Base-by-base conservation (phyloP, 2,329 filamentous ascomycete genomes). In the Trichoderma pleuroti region DNA sequence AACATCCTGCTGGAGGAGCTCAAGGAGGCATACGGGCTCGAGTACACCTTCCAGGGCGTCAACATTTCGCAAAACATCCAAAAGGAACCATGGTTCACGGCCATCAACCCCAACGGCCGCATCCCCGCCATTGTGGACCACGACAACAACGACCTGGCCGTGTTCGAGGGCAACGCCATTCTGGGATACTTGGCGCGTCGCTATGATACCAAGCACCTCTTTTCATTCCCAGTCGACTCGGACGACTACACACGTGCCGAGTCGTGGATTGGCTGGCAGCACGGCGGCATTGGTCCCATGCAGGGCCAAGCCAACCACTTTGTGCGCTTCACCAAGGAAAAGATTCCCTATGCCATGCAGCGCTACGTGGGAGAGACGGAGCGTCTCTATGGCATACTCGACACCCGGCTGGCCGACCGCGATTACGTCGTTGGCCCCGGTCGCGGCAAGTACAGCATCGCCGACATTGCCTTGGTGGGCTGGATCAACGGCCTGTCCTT, bases 291-390 rank as follows among this genome's bases (percentile, higher is more conserved):
- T 3, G 91, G 91, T 0, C 91, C 92, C 3, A 87, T 87, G 84
- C 91, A 93, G 79, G 92, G 89, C 28, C 92, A 94, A 78, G 89
- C 91, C 71, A 91, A 92, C 79, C 91, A 94, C 81, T 94, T 94
- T 82, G 79, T 84, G 66, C 86, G 87, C 52, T 90, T 90, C 75
- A 87, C 91, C 5, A 88, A 90, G 54, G 90, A 93, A 76, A 86
- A 86, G 76, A 90, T 93, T 76, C 84, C 89, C 63, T 94, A 93
- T 78, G 89, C 86, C 62, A 86, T 91, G 18, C 90, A 91, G 76
- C 87, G 92, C 52, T 95, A 94, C 80, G 84, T 91, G 67, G 93
- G 92, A 76, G 93, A 95, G 83, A 88, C 90, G 1, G 86, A 91
- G 74, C 88, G 93, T 3, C 84, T 95, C 1, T 94, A 94, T 80